Evolutionary conservation across 805 yeast species (phyloP).

Genomic region (Ogataea pignaliae): DNA sequence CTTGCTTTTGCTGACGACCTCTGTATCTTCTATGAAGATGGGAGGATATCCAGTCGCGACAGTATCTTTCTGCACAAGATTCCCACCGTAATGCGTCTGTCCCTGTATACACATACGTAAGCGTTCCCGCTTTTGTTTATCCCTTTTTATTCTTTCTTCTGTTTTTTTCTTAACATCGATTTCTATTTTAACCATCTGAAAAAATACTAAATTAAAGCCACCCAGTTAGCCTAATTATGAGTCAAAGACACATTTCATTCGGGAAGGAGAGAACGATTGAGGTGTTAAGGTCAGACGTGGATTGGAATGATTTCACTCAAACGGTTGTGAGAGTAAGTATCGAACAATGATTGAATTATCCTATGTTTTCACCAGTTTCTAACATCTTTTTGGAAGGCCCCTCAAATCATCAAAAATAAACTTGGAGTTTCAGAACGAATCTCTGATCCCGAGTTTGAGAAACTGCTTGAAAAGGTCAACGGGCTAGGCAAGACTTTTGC

Average conservation of each 20-base stretch:
- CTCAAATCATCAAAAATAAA: constrained; percentile 31
- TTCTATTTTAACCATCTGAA: no score
- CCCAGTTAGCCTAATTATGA: no score
- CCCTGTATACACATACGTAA: no score
- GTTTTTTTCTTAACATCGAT: no score
- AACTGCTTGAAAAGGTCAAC: constrained; percentile 11
- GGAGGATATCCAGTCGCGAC: no score
- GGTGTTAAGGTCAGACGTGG: constrained; percentile 19
- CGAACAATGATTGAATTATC: neutral
- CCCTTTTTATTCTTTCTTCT: neutral
- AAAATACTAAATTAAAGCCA: no score
- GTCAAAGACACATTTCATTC: neutral
- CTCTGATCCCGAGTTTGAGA: constrained; percentile 36
- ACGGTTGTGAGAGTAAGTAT: constrained; percentile 22
- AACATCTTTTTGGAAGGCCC: constrained; percentile 17
- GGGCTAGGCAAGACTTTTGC: constrained; percentile 15
- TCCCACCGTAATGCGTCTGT: no score
- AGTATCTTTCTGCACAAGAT: no score
- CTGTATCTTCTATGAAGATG: no score
- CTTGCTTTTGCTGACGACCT: no score
- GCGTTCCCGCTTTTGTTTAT: no score
- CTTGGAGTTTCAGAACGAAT: constrained; percentile 27
- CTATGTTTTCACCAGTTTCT: neutral
- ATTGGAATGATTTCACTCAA: constrained; percentile 25
- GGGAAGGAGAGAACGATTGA: constrained; percentile 9